Conservation (phyloP, 2,329 filamentous ascomycete species). For the Scytalidium lignicola region DNA sequence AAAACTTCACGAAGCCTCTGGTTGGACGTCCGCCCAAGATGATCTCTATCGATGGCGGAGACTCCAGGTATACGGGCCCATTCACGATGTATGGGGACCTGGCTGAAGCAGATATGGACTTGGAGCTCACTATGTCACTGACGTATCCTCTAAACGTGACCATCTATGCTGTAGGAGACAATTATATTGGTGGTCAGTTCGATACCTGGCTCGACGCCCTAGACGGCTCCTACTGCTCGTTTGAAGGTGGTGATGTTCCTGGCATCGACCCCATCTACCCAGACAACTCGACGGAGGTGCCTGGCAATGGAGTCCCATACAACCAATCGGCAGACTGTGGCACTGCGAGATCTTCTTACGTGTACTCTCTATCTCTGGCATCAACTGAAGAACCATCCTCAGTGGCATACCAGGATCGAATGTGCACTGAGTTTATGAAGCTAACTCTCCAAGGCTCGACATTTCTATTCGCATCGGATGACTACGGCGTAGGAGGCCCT, state of each 20-base stretch:
- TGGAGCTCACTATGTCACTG: conserved; percentile 37
- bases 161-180: conserved; percentile 40
- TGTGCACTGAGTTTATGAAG: conserved; percentile 52
- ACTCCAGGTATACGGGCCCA: conserved; percentile 14
- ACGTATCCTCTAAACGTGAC: conserved; percentile 40
- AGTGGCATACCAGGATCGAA: conserved; percentile 41
- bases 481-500: conserved; percentile 34
- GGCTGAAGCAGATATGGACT: conserved; percentile 28
- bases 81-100: conserved; percentile 15
- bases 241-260: conserved; percentile 38
- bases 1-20: conserved; percentile 32
- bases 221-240: conserved; percentile 40
- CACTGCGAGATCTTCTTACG: conserved; percentile 39
- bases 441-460: conserved; percentile 46
- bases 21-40: conserved; percentile 26
- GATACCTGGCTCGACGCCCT: conserved; percentile 42
- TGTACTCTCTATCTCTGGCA: conserved; percentile 50
- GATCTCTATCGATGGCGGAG: conserved; percentile 28
- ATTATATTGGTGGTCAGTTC: conserved; percentile 31
- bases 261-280: conserved; percentile 44
- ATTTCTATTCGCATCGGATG: conserved; percentile 44
- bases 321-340: conserved; percentile 39
- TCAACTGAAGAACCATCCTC: conserved; percentile 44
- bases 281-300: conserved; percentile 21
- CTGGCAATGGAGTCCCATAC: no score